Base-by-base conservation (phyloP, 495 filamentous ascomycete genomes). In the Talaromyces trachyspermus region DNA sequence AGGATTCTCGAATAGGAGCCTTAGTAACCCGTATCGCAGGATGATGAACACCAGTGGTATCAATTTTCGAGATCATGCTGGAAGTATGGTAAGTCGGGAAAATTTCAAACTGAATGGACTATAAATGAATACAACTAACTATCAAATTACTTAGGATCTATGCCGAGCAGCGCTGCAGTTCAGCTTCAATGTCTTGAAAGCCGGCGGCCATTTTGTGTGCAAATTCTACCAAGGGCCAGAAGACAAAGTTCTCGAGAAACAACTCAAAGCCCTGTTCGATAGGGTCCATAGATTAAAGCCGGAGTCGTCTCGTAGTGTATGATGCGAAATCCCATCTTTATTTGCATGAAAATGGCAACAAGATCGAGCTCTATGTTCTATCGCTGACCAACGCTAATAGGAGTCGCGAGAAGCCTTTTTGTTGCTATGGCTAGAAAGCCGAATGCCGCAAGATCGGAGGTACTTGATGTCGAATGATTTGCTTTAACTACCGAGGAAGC, bases 1-100 rank as follows among this genome's bases (percentile, higher is more conserved):
- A 57, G 84, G 84, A 32, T 88, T 83, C 68, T 83, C 80, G 72
- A 82, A 84, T 69, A 86, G 77, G 67, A 92, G 81, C 70, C 75
- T 96, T 74, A 92, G 81, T 89, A 76, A 89, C 75, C 87, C 90
- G 42, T 89, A 90, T 79, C 62, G 62, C 71, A 98, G 92, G 92
- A 85, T 98, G 88, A 95, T 95, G 89, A 96, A 97, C 67, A 95
- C 89, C 41, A 95, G 86, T 64, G 92, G 92, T 30, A 83, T 88
- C 50, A 62, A 58, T 14, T 88, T 94, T 63, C 78, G 77, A 62
- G 92, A 98, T 68, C 94, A 98, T 67, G 84, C 80, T 22, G 88
- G 88, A 26, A 95, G 89, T 66, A 98, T 98, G 87, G 92, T 96
- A 70, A 56, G 82, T 69, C n/a, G n/a, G n/a, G n/a, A n/a, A 36